These are phyloP conservation scores for Lepiota subincarnata DNA, from an alignment of 768 basidiomycete species.

Conservation along the genomic window DNA sequence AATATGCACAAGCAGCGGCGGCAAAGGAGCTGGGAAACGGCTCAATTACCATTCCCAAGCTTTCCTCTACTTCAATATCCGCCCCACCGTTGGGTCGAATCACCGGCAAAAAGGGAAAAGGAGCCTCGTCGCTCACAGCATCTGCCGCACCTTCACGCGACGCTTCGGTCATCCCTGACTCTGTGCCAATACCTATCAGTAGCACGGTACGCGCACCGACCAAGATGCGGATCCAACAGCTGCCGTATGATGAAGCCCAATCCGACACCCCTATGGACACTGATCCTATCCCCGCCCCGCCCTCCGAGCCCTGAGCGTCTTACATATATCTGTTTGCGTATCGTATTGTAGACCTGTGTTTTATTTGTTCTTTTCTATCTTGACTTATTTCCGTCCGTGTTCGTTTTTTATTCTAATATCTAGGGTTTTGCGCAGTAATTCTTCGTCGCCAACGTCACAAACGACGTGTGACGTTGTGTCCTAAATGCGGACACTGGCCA, in stretches of 20 bases:
- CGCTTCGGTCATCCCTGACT: slow-evolving; percentile 48
- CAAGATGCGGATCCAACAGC: slow-evolving; percentile 63
- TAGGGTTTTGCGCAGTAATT: too few species aligned
- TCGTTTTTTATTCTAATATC: neutral
- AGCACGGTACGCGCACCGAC: slow-evolving; percentile 47
- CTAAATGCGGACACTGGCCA: neutral
- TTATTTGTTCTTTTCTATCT: neutral
- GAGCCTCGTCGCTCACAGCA: slow-evolving; percentile 37
- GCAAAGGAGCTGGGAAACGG: slow-evolving; percentile 28
- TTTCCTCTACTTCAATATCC: slow-evolving; percentile 39
- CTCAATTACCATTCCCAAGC: slow-evolving; percentile 31
- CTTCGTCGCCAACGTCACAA: neutral
- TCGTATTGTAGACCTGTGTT: neutral
- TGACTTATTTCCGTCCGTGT: neutral
- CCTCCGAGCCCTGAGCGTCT: slow-evolving; percentile 2
- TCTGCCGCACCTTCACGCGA: slow-evolving; percentile 56
- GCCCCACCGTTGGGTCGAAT: slow-evolving; percentile 39
- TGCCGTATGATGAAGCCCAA: slow-evolving; percentile 49
- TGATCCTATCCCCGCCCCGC: slow-evolving; percentile 20
- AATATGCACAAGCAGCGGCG: slow-evolving; percentile 42
- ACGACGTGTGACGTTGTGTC: slow-evolving; percentile 3
- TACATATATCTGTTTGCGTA: slow-evolving; percentile 4
- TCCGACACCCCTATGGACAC: slow-evolving; percentile 35
- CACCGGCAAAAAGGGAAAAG: slow-evolving; percentile 36
- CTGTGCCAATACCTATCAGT: slow-evolving; percentile 22